Conservation (phyloP, 108 stramenopile species). For the Skeletonema menzelii region DNA sequence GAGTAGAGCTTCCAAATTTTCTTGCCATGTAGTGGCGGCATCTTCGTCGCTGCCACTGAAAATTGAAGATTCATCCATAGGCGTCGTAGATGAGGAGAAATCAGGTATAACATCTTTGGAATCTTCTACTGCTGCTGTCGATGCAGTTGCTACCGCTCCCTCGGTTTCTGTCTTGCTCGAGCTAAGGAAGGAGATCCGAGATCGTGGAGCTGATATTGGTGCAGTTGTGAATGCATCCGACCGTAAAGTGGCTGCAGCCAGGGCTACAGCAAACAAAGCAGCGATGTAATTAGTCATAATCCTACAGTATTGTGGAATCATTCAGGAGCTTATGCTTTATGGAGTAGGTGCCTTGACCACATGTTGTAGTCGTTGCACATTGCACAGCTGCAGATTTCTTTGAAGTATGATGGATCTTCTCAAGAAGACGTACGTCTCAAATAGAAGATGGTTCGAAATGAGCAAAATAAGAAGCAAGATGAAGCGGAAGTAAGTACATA, state of each 20-base stretch:
- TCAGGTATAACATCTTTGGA: slow-evolving; percentile 22
- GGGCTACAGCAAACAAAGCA: background rate
- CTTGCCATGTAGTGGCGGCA: slow-evolving; percentile 58
- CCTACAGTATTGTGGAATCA: no score
- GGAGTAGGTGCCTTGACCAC: no score
- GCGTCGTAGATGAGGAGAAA: slow-evolving; percentile 42
- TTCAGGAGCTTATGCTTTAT: no score
- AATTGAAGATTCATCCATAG: slow-evolving; percentile 29
- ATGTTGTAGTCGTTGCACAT: background rate
- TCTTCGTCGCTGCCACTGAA: slow-evolving; percentile 9
- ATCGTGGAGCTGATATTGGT: background rate
- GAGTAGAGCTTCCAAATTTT: slow-evolving; percentile 66
- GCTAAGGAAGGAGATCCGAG: background rate
- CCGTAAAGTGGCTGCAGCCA: background rate
- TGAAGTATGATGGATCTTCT: background rate
- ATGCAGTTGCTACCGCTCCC: background rate
- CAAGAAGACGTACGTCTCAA: background rate
- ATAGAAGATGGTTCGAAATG: no score
- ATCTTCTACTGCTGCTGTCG: background rate
- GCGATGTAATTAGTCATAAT: background rate
- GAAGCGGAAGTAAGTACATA: no score
- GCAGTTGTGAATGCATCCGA: background rate
- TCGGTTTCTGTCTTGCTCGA: background rate
- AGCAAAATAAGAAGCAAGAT: background rate
- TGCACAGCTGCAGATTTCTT: background rate